Percentiles rank a stretch among this genome's conserved stretches.
Evolutionary conservation across 345 rosid species (phyloP).

Genomic region (Corymbia maculata): DNA sequence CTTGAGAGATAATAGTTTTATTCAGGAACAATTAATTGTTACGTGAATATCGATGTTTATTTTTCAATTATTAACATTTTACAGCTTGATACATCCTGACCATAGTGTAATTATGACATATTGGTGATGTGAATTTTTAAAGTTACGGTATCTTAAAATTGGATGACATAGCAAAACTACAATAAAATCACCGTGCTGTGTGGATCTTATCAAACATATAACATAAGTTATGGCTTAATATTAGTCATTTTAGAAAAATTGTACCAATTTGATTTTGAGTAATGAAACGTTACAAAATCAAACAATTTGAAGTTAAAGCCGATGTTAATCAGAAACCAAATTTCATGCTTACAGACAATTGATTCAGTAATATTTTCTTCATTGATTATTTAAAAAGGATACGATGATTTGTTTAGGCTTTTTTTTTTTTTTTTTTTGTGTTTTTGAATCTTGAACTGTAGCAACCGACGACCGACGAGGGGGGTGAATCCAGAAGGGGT

Average conservation of each 20-base stretch:
- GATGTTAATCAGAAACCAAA: background rate
- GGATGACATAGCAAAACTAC: background rate
- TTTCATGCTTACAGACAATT: background rate
- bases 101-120: rapidly evolving
- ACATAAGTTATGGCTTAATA: background rate
- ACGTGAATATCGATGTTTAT: background rate
- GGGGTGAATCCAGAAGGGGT: background rate
- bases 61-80: background rate
- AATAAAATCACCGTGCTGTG: background rate
- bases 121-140: too few species aligned
- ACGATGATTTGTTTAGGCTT: too few species aligned
- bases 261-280: background rate
- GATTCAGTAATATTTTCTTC: background rate
- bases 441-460: background rate
- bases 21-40: background rate
- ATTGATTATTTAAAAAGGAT: too few species aligned
- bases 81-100: background rate
- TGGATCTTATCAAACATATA: background rate
- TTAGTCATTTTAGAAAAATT: background rate
- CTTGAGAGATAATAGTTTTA: background rate
- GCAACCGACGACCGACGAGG: background rate
- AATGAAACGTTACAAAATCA: background rate
- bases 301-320: background rate
- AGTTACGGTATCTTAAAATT: too few species aligned
- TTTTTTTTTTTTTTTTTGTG: background rate